Conservation (phyloP, 2,329 filamentous ascomycete genomes). For the Fusarium luffae region DNA sequence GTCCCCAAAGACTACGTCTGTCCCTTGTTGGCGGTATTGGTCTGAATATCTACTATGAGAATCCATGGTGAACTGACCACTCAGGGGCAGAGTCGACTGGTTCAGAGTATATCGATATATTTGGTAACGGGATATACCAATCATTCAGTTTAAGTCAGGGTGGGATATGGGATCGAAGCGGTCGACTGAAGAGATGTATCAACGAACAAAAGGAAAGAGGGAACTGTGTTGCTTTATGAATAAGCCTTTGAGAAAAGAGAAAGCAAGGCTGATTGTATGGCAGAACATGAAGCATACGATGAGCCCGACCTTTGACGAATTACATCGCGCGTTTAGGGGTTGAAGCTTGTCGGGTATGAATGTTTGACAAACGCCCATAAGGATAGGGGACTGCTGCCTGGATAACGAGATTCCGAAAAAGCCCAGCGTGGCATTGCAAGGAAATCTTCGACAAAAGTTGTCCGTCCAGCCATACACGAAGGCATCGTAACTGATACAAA, state of each 20-base stretch:
- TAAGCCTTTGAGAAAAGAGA: neutral
- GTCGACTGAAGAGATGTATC: neutral
- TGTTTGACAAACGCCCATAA: neutral
- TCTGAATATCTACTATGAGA: neutral
- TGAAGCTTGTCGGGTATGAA: neutral
- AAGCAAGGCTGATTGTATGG: slow-evolving; percentile 14
- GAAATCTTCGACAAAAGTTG: neutral
- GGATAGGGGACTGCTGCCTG: slow-evolving; percentile 15
- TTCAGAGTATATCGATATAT: neutral
- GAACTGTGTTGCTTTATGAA: neutral
- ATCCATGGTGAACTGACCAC: neutral
- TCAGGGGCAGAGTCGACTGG: neutral
- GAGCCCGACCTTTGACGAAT: neutral
- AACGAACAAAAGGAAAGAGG: neutral
- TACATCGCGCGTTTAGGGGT: neutral
- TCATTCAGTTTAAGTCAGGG: neutral
- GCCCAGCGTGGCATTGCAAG: slow-evolving; percentile 1
- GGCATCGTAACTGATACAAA: neutral
- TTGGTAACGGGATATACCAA: too few species aligned
- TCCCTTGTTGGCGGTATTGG: neutral
- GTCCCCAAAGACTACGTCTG: neutral
- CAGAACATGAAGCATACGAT: slow-evolving; percentile 5
- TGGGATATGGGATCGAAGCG: neutral
- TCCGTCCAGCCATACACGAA: neutral
- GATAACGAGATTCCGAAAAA: slow-evolving; percentile 1